phyloP scores from a whole-genome alignment of 352 stramenopile species.

The Pythium monospermum region DNA sequence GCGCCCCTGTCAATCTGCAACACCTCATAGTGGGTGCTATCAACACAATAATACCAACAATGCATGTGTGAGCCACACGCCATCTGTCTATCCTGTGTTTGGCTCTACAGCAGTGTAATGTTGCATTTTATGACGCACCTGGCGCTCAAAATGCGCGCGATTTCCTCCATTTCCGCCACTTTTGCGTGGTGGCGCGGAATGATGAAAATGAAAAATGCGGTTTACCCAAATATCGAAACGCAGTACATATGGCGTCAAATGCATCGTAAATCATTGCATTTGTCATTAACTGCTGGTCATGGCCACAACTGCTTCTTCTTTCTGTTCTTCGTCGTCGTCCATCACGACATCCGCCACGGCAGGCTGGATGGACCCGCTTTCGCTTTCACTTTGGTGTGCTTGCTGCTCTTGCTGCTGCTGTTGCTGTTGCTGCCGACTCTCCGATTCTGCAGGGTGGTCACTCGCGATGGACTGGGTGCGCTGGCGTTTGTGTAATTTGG shows the following conservation, averaged over 20 bases:
- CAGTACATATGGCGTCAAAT: background rate
- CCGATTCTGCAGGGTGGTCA: background rate
- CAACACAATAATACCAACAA: background rate
- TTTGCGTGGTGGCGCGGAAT: too few species aligned
- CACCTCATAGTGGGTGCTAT: constrained; percentile 27
- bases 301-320: too few species aligned
- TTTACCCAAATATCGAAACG: background rate
- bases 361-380: constrained; percentile 22
- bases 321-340: constrained; percentile 6
- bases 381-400: background rate
- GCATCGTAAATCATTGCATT: background rate
- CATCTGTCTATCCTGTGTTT: too few species aligned
- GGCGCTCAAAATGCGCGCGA: constrained; percentile 17
- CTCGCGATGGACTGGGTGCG: constrained; percentile 14
- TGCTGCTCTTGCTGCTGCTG: background rate
- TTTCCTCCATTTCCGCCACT: background rate
- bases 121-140: background rate
- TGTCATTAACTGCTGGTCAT: background rate
- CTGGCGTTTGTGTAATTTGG: constrained; percentile 32
- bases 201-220: too few species aligned
- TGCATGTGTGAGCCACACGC: too few species aligned
- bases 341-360: background rate
- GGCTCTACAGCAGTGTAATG: too few species aligned
- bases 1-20: constrained; percentile 13
- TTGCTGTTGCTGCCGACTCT: background rate